Percentiles rank a stretch among this genome's conserved stretches.
Conservation (phyloP, 2,329 filamentous ascomycete species). For the Juglanconis juglandina region DNA sequence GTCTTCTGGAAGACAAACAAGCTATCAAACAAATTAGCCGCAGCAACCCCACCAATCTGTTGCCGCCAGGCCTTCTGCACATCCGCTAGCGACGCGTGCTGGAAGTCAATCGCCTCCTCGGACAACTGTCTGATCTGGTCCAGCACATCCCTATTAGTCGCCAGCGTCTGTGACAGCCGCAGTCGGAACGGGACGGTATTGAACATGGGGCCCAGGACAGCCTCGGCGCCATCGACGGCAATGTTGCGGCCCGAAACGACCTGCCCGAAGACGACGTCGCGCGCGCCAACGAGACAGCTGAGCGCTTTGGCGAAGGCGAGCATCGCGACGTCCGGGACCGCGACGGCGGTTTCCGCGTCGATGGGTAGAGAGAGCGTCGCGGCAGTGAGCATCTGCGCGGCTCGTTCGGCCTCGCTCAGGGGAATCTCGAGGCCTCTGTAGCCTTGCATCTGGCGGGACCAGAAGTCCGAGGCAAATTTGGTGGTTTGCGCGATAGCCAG, state of each 20-base stretch:
- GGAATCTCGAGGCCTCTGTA: not conserved
- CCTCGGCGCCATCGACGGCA: slow-evolving; percentile 41
- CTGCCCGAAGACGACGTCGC: slow-evolving; percentile 41
- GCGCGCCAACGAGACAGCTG: slow-evolving; percentile 27
- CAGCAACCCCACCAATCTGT: no score
- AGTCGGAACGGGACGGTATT: slow-evolving; percentile 44
- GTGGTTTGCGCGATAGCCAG: slow-evolving; percentile 20
- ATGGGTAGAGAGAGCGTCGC: not conserved
- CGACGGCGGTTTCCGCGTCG: slow-evolving; percentile 27
- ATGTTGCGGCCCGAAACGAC: slow-evolving; percentile 50
- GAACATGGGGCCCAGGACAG: slow-evolving; percentile 50
- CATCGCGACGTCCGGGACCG: slow-evolving; percentile 27
- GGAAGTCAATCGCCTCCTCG: slow-evolving; percentile 49
- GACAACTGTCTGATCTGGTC: slow-evolving; percentile 16
- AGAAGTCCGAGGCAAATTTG: slow-evolving; percentile 14
- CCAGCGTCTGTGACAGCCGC: not conserved
- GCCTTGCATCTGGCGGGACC: not conserved
- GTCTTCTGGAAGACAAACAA: no score
- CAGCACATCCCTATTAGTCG: not conserved
- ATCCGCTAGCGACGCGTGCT: no score
- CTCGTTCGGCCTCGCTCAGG: not conserved
- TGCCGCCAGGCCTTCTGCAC: no score
- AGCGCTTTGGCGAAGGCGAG: slow-evolving; percentile 29
- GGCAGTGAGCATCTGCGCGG: not conserved
- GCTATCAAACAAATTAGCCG: no score